These are phyloP conservation scores for Collybia mongolica DNA, from an alignment of 768 basidiomycete genomes.

Conservation along the genomic window DNA sequence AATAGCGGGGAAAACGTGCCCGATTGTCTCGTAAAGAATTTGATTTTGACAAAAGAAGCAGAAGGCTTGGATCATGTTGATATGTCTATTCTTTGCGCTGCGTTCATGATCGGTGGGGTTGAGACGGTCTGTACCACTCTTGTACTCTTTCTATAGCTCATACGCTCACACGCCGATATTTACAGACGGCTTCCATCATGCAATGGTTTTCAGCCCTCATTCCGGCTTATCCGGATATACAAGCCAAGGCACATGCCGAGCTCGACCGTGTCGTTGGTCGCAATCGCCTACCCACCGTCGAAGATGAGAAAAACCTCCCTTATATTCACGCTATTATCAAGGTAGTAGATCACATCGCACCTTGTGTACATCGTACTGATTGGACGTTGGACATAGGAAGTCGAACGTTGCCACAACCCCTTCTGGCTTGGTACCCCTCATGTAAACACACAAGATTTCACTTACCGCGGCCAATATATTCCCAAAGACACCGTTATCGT, in stretches of 20 bases:
- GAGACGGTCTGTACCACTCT: conserved; percentile 28
- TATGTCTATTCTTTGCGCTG: conserved; percentile 37
- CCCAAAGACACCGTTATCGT: conserved; percentile 38
- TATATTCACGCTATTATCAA: conserved; percentile 18
- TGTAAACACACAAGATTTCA: conserved; percentile 3
- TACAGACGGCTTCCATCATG: conserved; percentile 11
- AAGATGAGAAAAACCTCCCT: conserved; percentile 13
- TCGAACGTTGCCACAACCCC: conserved; percentile 3
- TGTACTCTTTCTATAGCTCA: not conserved
- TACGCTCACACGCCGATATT: not conserved
- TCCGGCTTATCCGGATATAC: conserved; percentile 13
- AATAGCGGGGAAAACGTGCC: conserved; percentile 35
- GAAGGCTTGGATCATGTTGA: conserved; percentile 37
- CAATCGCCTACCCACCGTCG: conserved; percentile 12
- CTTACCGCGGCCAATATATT: conserved; percentile 19
- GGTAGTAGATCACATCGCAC: not conserved
- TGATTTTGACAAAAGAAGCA: conserved; percentile 29
- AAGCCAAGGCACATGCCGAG: conserved; percentile 18
- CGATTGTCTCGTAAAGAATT: conserved; percentile 40
- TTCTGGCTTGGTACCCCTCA: conserved; percentile 6
- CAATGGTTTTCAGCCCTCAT: conserved; percentile 17
- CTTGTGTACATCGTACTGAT: not conserved
- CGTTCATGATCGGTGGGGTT: conserved; percentile 46
- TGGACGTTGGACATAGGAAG: not conserved
- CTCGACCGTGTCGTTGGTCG: conserved; percentile 18